phyloP scores from a whole-genome alignment of 2,329 filamentous ascomycete species.

The Penicillium sp. region DNA sequence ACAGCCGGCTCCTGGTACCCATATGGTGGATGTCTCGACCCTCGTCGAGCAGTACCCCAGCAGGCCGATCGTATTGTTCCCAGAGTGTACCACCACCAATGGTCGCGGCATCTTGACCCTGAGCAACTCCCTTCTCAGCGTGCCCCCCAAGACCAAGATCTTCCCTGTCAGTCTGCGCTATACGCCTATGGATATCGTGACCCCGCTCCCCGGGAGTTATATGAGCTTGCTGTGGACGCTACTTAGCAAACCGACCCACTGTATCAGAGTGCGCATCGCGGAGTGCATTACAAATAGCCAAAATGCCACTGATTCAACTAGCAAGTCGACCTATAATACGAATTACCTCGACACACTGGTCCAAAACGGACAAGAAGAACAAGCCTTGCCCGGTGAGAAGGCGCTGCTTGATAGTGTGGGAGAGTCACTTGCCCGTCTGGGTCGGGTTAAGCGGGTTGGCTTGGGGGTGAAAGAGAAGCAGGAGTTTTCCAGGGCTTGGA shows the following conservation, averaged over 20 bases:
- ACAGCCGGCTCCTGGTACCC: constrained; percentile 47
- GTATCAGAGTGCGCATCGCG: constrained; percentile 86
- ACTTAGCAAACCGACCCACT: constrained; percentile 80
- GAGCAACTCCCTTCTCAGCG: constrained; percentile 71
- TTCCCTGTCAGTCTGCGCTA: constrained; percentile 92
- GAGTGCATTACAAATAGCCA: constrained; percentile 57
- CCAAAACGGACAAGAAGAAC: constrained; percentile 35
- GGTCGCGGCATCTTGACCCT: constrained; percentile 85
- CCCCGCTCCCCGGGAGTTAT: constrained; percentile 76
- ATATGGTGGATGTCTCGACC: constrained; percentile 60
- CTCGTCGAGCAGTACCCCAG: constrained; percentile 68
- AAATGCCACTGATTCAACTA: constrained; percentile 22
- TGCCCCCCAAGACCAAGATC: constrained; percentile 68
- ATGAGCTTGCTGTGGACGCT: constrained; percentile 79
- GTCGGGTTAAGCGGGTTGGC: constrained; percentile 84
- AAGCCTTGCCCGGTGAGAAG: constrained; percentile 59
- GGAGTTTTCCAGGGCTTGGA: constrained; percentile 75
- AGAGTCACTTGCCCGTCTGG: constrained; percentile 82
- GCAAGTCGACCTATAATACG: constrained; percentile 41
- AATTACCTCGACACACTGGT: constrained; percentile 51
- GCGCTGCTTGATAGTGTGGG: constrained; percentile 73
- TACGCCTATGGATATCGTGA: constrained; percentile 84
- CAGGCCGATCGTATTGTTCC: constrained; percentile 81
- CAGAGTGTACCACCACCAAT: constrained; percentile 92
- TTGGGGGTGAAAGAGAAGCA: constrained; percentile 80